Percentiles rank a stretch among this genome's conserved stretches.
phyloP scores from a whole-genome alignment of 805 yeast genomes.

The Ogataea dorogensis region DNA sequence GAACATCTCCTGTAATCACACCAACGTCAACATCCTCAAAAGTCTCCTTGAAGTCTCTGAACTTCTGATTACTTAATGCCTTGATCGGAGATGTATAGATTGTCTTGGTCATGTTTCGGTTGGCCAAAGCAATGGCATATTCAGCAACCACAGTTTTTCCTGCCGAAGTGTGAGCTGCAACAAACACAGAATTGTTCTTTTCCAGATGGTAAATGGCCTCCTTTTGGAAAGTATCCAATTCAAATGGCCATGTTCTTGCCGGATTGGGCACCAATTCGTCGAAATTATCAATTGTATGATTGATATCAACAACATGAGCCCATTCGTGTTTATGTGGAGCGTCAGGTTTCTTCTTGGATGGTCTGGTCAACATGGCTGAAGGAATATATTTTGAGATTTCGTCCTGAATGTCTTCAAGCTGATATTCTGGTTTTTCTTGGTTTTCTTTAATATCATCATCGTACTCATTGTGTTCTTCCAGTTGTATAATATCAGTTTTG shows the following conservation, averaged over 20 bases:
- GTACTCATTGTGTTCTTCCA: constrained; percentile 5
- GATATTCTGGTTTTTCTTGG: constrained; percentile 11
- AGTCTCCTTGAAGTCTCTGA: constrained; percentile 21
- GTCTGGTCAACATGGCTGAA: constrained; percentile 27
- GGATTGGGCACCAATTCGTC: constrained; percentile 86
- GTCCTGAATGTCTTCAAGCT: constrained; percentile 20
- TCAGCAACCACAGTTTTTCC: constrained; percentile 99
- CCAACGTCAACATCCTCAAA: constrained; percentile 76
- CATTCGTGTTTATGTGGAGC: constrained; percentile 50
- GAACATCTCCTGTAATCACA: constrained; percentile 95
- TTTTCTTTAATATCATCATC: constrained; percentile 12
- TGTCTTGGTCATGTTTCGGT: constrained; percentile 92
- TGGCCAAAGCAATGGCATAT: constrained; percentile 96
- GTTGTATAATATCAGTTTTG: constrained; percentile 7
- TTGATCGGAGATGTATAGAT: constrained; percentile 84
- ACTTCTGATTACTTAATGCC: constrained; percentile 21
- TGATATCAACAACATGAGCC: constrained; percentile 94
- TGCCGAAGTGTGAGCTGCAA: constrained; percentile 98
- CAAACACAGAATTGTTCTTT: constrained; percentile 97
- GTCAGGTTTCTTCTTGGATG: constrained; percentile 15
- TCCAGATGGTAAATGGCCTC: constrained; percentile 96
- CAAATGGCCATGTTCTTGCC: constrained; percentile 94
- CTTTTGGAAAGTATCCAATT: constrained; percentile 90
- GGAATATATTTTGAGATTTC: constrained; percentile 33
- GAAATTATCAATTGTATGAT: constrained; percentile 81